Base-by-base conservation (phyloP, 1,284 basidiomycete species). In the Inonotus hispidus region DNA sequence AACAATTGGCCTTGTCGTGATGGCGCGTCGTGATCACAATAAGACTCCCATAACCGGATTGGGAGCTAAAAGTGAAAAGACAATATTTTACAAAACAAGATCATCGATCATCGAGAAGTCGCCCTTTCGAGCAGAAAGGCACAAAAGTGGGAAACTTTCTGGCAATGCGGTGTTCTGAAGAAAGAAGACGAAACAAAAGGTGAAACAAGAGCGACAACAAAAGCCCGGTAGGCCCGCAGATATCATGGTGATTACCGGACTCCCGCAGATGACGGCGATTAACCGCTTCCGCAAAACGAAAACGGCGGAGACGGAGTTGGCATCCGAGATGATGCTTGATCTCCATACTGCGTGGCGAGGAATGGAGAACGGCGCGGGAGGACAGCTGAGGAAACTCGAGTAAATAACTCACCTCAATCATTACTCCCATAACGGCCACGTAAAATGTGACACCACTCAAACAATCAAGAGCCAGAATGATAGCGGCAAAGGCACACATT, bases 401-500 rank as follows among this genome's bases (percentile, higher is more conserved):
- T 57, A 41, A 47, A 38, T 37, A 58, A 73, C 82, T 69, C 65
- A 92, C 90, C 80, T 98, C 96, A 67, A 98, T 89, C 90, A 98
- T 97, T 71, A 99, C 83, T 45, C 87, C 88, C 64, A 99, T 77
- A 62, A 98, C 86, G 2, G 92, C 88, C 1, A 92, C 83, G 71
- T 95, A 92, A 75, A 98, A 97, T 0, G 93, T 93, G 73, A 91
- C 91, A 65, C 98, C 83, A 73, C 95, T 82, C 55, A 94, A 70
- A 73, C 94, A 97, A 73, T 99, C 96, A 59, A 94, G 82, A 10
- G 82, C 81, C 58, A 99, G 80, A 58, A 93, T 83, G 38, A 98
- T 74, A 0, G 93, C 94, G 1, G 94, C 95, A 14, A 99, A 83
- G 35, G 94, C 91, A 73, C 96, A 99, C 69, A 98, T 97, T 74